Evolutionary conservation across 225 moss, liverwort and hornwort genomes (phyloP), one percentile per base, ranked within the genome.

Genomic region (Marchantia paleacea): DNA sequence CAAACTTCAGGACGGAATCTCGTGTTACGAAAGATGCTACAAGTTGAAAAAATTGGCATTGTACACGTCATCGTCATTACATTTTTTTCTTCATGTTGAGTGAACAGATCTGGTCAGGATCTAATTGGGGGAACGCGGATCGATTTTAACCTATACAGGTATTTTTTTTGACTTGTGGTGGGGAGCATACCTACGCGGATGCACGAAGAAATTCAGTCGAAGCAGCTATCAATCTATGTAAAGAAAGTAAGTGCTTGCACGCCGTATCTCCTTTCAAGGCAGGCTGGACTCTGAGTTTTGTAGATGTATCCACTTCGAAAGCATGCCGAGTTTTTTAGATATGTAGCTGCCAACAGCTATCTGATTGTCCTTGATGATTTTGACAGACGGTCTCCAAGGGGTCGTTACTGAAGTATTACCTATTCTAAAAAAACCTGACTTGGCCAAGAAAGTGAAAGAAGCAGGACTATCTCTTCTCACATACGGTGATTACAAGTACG

Each of bases 401-500:
- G 79, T 94, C 0, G 97, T 94, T 15, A 86, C 89, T 0, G 97
- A 97, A 85, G 97, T 93, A 50, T 79, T 79, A 53, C 84, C 92
- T 0, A 86, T 97, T 14, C 52, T 97, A 14, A 88, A 83, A 53
- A 72, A 79, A 0, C 94, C 94, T 0, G 54, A 39, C 12, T n/a
- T 75, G 29, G 91, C 91, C 31, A 67, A 82, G 29, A 80, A 72
- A 29, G 94, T 93, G 10, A 97, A 92, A 57, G 78, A 80, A 2
- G 81, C 85, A 52, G 93, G 94, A 1, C 81, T 97, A 18, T 80
- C 82, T 69, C 77, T 89, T 53, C 83, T 86, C 80, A 91, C 84
- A 0, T 94, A 93, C 65, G 94, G 94, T 28, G 92, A 93, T 26
- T 54, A 93, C 49, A 97, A 97, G 94, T 97, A 80, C 81, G 89